Base-by-base conservation (phyloP, 352 stramenopile species). In the Globisporangium paddicum region DNA sequence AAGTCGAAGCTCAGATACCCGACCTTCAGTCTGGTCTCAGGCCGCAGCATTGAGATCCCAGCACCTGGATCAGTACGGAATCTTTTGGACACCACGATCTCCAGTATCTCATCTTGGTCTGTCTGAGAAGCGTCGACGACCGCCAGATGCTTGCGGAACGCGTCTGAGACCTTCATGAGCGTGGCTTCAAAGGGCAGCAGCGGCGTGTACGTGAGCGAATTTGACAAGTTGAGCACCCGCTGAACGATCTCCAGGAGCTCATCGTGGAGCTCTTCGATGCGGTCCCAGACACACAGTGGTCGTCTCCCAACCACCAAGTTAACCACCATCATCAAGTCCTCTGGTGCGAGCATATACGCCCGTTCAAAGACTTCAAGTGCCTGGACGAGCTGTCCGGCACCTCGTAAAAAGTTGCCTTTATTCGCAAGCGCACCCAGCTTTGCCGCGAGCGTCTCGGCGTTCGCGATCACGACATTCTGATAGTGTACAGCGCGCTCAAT, bases 1-100 rank as follows among this genome's bases (percentile, higher is more conserved):
- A 98, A 96, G 71, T 98, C 86, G 40, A 79, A 93, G 59, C 86
- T 95, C 19, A 97, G 35, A 55, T 98, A 95, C 11, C 89, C 93
- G 0, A 97, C 60, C 14, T 78, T 67, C n/a, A 91, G 59, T 69
- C 85, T 59, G 59, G 66, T 26, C 16, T 54, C 35, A 73, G 69
- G 62, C 72, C 65, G 53, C 58, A 30, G 53, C 58, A 30, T 32
- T 38, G 45, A 21, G 1, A 58, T 55, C 1, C 53, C 44, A 16
- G 19, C 19, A 8, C 6, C 37, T 9, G 26, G 19, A 3, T 11
- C 37, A n/a, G n/a, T n/a, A 5, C 26, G 14, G 8, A 37, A 1
- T 16, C 48, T 32, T 2, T 59, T 26, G 23, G 62, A 69, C 4
- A 72, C 52, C 0, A 69, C 47, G 18, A 86, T 28, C 25, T 69